Evolutionary conservation across 2,329 filamentous ascomycete species (phyloP).

Genomic region (Sporothrix luriei): DNA sequence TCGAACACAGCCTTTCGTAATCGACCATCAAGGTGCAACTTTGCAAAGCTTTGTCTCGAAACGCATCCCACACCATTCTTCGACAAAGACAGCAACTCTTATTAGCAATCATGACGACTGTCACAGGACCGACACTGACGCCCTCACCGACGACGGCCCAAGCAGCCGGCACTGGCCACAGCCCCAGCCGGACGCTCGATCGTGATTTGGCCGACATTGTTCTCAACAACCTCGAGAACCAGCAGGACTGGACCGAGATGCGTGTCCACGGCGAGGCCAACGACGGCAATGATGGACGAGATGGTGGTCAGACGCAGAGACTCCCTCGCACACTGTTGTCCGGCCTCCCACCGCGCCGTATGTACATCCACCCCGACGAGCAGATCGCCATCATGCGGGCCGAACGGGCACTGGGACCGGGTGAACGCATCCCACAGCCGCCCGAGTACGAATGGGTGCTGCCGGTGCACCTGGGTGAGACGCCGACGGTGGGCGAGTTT

Average conservation of each 20-base stretch:
- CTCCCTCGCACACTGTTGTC: slow-evolving; percentile 65
- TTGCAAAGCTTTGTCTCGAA: neutral
- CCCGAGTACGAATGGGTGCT: slow-evolving; percentile 75
- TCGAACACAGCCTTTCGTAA: neutral
- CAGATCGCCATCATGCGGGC: slow-evolving; percentile 71
- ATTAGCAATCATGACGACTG: slow-evolving; percentile 2
- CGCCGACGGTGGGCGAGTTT: slow-evolving; percentile 68
- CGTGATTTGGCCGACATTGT: slow-evolving; percentile 60
- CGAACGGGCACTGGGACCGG: slow-evolving; percentile 53
- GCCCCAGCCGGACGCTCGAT: slow-evolving; percentile 26
- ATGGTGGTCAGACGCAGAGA: slow-evolving; percentile 27
- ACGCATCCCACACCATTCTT: neutral
- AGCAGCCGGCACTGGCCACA: neutral
- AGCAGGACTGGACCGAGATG: slow-evolving; percentile 73
- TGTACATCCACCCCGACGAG: slow-evolving; percentile 82
- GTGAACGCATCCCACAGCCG: slow-evolving; percentile 50
- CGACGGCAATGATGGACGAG: slow-evolving; percentile 33
- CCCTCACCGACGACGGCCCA: neutral
- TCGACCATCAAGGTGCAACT: slow-evolving; percentile 1
- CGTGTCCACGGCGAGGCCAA: slow-evolving; percentile 52
- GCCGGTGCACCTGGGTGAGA: slow-evolving; percentile 71
- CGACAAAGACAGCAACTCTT: neutral
- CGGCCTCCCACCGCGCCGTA: slow-evolving; percentile 70
- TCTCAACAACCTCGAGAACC: slow-evolving; percentile 70
- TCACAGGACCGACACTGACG: neutral